phyloP scores from a whole-genome alignment of 768 basidiomycete genomes.

The Amanita phalloides region DNA sequence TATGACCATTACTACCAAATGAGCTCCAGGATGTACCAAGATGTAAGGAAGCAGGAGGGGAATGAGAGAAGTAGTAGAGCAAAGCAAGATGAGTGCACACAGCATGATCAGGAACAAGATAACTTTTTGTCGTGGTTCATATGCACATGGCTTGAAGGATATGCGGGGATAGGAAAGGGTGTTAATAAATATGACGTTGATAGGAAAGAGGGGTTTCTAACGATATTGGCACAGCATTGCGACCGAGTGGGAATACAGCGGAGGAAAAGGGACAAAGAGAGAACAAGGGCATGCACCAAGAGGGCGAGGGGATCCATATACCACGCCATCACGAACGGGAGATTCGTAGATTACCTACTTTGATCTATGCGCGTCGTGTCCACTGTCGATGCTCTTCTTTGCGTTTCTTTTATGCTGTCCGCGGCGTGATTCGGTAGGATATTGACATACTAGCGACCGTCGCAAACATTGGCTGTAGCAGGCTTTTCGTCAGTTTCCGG shows the following conservation, averaged over 20 bases:
- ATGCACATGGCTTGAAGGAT: not conserved
- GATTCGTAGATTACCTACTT: not conserved
- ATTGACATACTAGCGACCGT: conserved; percentile 37
- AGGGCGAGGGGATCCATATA: not conserved
- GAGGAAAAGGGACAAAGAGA: not conserved
- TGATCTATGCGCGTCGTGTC: not conserved
- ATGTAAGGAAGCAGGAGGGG: too few species aligned
- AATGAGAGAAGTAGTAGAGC: too few species aligned
- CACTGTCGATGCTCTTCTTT: conserved; percentile 1
- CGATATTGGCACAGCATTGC: not conserved
- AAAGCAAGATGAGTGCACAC: not conserved
- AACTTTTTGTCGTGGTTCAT: not conserved
- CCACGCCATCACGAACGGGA: not conserved
- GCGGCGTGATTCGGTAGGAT: conserved; percentile 29
- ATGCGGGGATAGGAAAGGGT: not conserved
- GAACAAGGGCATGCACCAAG: not conserved
- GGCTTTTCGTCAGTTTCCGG: not conserved
- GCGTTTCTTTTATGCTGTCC: conserved; percentile 6
- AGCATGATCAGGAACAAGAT: not conserved
- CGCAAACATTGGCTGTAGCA: conserved; percentile 36
- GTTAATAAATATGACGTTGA: not conserved
- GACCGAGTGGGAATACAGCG: not conserved
- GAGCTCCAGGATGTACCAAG: too few species aligned
- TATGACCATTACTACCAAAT: not conserved
- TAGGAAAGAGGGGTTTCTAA: not conserved